Conservation (phyloP, 495 filamentous ascomycete genomes). For the Sphaerosporella brunnea region DNA sequence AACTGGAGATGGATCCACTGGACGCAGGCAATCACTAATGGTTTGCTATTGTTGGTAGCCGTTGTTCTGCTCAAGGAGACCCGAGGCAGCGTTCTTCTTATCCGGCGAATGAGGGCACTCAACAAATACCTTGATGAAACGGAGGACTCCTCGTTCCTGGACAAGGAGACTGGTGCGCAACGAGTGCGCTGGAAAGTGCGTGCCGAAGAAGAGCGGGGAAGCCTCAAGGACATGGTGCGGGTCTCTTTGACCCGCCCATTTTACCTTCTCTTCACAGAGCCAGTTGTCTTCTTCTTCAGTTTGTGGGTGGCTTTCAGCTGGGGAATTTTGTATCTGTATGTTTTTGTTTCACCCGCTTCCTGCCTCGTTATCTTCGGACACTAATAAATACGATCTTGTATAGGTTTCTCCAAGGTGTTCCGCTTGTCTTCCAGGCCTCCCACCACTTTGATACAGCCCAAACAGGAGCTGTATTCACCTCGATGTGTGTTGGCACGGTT, state of each 20-base stretch:
- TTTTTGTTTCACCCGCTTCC: slow-evolving; percentile 35
- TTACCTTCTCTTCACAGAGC: slow-evolving; percentile 69
- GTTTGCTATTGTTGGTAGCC: slow-evolving; percentile 41
- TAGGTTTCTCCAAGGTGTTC: slow-evolving; percentile 34
- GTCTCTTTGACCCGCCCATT: slow-evolving; percentile 69
- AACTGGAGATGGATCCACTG: slow-evolving; percentile 86
- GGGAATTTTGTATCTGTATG: slow-evolving; percentile 76
- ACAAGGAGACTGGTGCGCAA: too few species aligned
- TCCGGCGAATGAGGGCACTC: slow-evolving; percentile 51
- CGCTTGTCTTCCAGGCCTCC: slow-evolving; percentile 53
- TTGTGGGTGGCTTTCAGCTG: slow-evolving; percentile 81
- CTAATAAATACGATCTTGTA: not conserved
- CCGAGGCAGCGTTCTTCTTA: slow-evolving; percentile 62
- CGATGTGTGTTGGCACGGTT: slow-evolving; percentile 50
- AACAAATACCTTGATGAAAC: slow-evolving; percentile 61
- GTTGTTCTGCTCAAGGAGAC: slow-evolving; percentile 65
- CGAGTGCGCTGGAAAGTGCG: slow-evolving; percentile 74
- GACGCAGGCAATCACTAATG: slow-evolving; percentile 57
- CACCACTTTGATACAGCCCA: slow-evolving; percentile 53
- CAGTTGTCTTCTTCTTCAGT: slow-evolving; percentile 88
- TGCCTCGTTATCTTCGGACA: not conserved
- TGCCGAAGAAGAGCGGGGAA: slow-evolving; percentile 56
- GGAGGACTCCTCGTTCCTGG: too few species aligned
- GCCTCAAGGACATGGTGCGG: slow-evolving; percentile 48
- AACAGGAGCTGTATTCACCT: slow-evolving; percentile 53